Conservation (phyloP, 1,284 basidiomycete genomes). For the Austroboletus rostrupii region DNA sequence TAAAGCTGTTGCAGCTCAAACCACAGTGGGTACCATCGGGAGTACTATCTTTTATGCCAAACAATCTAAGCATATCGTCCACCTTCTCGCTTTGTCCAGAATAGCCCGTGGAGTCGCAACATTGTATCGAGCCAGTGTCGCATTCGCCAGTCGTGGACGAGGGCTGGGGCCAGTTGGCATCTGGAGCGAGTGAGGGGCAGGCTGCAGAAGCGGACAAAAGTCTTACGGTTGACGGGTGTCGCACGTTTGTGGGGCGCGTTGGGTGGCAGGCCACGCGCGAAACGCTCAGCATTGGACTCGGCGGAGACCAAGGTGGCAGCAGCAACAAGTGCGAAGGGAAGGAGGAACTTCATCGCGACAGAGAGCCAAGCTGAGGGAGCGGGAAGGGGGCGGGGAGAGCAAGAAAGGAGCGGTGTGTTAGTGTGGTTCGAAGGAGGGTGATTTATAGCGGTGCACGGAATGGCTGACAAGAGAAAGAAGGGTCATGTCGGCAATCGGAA, state of each 20-base stretch:
- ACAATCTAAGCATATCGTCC: neutral
- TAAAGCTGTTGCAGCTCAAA: constrained; percentile 34
- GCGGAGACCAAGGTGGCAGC: constrained; percentile 33
- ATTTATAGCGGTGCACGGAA: constrained; percentile 11
- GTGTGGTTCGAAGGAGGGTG: neutral
- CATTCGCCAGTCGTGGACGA: constrained; percentile 31
- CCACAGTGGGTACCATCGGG: constrained; percentile 26
- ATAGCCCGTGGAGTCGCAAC: constrained; percentile 34
- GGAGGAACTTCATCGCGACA: constrained; percentile 41
- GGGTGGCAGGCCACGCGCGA: constrained; percentile 46
- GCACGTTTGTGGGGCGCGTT: constrained; percentile 28
- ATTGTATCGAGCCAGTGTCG: constrained; percentile 36
- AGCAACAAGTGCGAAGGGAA: constrained; percentile 34
- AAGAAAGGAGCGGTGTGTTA: neutral
- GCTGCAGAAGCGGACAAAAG: neutral
- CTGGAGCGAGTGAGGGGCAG: constrained; percentile 18
- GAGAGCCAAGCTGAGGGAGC: neutral
- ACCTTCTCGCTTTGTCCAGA: constrained; percentile 6
- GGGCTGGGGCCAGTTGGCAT: constrained; percentile 19
- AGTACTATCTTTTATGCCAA: neutral
- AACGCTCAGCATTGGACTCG: constrained; percentile 48
- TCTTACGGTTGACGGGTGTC: constrained; percentile 19
- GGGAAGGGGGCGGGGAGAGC: neutral
- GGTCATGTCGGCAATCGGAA: constrained; percentile 19
- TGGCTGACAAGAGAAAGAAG: constrained; percentile 1